Percentiles rank a stretch among this genome's conserved stretches.
phyloP scores from a whole-genome alignment of 179 eudicot genomes.

The Drosera spatulata region DNA sequence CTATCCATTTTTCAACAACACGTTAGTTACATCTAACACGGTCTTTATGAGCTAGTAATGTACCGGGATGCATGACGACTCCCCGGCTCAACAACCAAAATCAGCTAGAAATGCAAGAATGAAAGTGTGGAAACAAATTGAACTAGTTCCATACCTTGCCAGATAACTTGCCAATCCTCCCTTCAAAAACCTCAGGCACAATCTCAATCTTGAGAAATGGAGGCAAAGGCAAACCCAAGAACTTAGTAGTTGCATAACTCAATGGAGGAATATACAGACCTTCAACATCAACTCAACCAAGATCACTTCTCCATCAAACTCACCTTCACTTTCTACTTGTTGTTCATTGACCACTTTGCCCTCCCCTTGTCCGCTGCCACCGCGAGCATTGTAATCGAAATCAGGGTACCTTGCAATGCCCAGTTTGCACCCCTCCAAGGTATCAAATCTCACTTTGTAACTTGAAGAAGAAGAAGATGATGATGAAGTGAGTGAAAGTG shows the following conservation, averaged over 20 bases:
- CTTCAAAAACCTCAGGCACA: slow-evolving; percentile 54
- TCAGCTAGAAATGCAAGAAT: too few relatives aligned
- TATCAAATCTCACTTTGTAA: slow-evolving; percentile 28
- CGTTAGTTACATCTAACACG: too few relatives aligned
- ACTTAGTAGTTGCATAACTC: slow-evolving; percentile 57
- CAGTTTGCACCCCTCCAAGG: slow-evolving; percentile 62
- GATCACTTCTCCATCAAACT: slow-evolving; percentile 20
- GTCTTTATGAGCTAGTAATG: too few relatives aligned
- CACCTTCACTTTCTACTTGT: not conserved
- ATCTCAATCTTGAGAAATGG: slow-evolving; percentile 75
- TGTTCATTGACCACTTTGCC: slow-evolving; percentile 9
- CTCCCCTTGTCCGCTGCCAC: slow-evolving; percentile 63
- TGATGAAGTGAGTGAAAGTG: not conserved
- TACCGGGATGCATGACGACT: too few relatives aligned
- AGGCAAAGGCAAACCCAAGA: slow-evolving; percentile 85
- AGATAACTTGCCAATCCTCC: slow-evolving; percentile 41
- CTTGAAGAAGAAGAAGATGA: not conserved
- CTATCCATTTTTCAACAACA: too few relatives aligned
- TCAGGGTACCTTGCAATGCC: slow-evolving; percentile 85
- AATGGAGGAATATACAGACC: slow-evolving; percentile 72
- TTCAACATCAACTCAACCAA: slow-evolving; percentile 34
- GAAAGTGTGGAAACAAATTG: too few relatives aligned
- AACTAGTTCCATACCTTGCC: slow-evolving; percentile 46
- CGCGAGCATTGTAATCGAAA: slow-evolving; percentile 64
- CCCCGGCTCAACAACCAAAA: too few relatives aligned